These are phyloP conservation scores for Lipomyces starkeyi DNA, from an alignment of 805 yeast species.

Conservation along the genomic window DNA sequence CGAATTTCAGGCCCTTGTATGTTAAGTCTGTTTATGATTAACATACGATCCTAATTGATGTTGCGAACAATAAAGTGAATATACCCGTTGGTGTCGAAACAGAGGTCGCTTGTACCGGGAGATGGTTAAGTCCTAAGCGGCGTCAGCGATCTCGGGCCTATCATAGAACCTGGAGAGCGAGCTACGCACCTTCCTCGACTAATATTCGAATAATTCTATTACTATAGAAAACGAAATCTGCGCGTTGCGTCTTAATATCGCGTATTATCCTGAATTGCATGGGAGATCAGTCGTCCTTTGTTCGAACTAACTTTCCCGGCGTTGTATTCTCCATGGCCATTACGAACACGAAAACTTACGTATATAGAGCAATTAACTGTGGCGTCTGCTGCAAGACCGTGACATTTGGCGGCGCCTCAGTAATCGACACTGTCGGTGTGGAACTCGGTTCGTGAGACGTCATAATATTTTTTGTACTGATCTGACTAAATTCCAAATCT, in stretches of 20 bases:
- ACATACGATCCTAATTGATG: background rate
- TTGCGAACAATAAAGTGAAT: background rate
- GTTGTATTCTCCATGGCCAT: background rate
- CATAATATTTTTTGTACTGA: background rate
- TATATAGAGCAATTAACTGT: slow-evolving; percentile 84
- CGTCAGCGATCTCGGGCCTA: background rate
- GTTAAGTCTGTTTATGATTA: slow-evolving; percentile 58
- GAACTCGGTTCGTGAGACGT: background rate
- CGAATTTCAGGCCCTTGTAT: slow-evolving; percentile 77
- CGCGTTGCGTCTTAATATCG: slow-evolving; percentile 76
- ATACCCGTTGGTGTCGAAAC: slow-evolving; percentile 81
- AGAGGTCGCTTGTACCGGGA: slow-evolving; percentile 76
- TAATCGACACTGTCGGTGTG: slow-evolving; percentile 17
- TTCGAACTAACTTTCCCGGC: background rate
- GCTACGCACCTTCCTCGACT: slow-evolving; percentile 76
- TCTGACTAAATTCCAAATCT: background rate
- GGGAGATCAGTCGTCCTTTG: background rate
- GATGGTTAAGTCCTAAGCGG: slow-evolving; percentile 68
- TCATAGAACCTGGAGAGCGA: background rate
- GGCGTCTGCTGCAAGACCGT: slow-evolving; percentile 82
- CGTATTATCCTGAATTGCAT: slow-evolving; percentile 71
- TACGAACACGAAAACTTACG: slow-evolving; percentile 48
- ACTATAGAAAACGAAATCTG: slow-evolving; percentile 93
- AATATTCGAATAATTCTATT: slow-evolving; percentile 91
- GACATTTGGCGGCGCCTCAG: slow-evolving; percentile 54